Evolutionary conservation across 257 asterid genomes (phyloP), one percentile per base, ranked within the genome.

Genomic region (Salvia rosmarinus): DNA sequence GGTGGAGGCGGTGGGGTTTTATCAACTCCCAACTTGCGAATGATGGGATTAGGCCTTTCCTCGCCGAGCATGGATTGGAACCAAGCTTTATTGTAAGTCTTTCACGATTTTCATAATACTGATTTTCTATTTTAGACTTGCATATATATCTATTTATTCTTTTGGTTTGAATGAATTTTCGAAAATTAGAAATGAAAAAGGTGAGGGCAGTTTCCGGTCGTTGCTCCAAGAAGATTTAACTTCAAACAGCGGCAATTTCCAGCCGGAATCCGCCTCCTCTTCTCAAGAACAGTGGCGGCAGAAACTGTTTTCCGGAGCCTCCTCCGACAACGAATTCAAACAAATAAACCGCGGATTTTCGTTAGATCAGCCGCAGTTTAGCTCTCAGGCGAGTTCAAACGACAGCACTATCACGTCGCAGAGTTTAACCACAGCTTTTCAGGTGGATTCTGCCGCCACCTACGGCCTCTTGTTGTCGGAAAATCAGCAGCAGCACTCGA

Each of bases 31-130:
- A 79, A 76, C 64, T 79, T 88, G 77, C 97, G 87, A 25, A 74
- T 90, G 63, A 85, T 87, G 94, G 97, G 88, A 0, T 82, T 90
- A 76, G 93, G 92, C 70, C 85, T 88, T 42, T 81, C 91, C 20
- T 84, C 95, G 40, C 95, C 78, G 46, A 72, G 68, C 82, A 60
- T 90, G 79, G 91, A 90, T 62, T 90, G 97, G 97, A 84, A 87
- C 67, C 90, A 74, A 61, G 44, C 90, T 43, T 66, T 89, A 13
- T 74, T 87, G 96, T 89, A 80, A 88, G 88, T 65, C 20, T n/a
- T n/a, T n/a, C n/a, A n/a, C n/a, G n/a, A n/a, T n/a, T 61, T 54
- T 21, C 4, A 2, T 4, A 4, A 8, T n/a, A n/a, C n/a, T n/a
- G n/a, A n/a, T n/a, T n/a, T n/a, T n/a, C n/a, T n/a, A n/a, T n/a